Base-by-base conservation (phyloP, 1,284 basidiomycete genomes). In the Stereum hirsutum region DNA sequence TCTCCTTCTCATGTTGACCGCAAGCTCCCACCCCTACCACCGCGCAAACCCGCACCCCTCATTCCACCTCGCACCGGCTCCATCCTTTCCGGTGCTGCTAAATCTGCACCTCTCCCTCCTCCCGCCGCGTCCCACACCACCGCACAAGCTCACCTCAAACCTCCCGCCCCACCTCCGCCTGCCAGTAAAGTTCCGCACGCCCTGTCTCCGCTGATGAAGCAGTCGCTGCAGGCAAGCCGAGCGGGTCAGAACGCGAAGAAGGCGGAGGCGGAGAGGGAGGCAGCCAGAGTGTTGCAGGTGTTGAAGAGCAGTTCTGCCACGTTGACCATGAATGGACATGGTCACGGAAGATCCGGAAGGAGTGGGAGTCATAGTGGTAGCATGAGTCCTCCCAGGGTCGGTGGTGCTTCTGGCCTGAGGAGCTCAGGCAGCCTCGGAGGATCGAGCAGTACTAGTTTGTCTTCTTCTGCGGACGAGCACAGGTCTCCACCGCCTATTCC, bases 191-290 rank as follows among this genome's bases (percentile, higher is more conserved):
- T 49, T 5, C 54, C 62, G 0, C 75, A 78, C 46, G 56, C 70
- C 33, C 77, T 70, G 19, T 75, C 70, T 4, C 64, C 70, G 0
- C 59, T 87, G 19, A 87, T 87, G 58, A 74, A 74, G 47, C 82
- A 85, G 55, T 78, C 75, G 19, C 62, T 87, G 1, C 75, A 81
- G 43, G 84, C 84, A 3, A 78, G 72, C 43, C 81, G 81, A 49
- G 72, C 74, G 0, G 84, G 74, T 3, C 76, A 82, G 56, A 71
- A 70, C 6, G 64, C 83, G 57, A 83, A 84, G 58, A 72, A 73
- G 42, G 77, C 74, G 0, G 78, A 85, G 52, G 74, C 75, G 37
- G 69, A 73, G 47, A 64, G 82, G n/a, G 81, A 81, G 55, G 71
- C 74, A 48, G 78, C 81, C 54, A 67, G 82, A 15, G 70, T 84